Evolutionary conservation across 1,139 yeast genomes (phyloP).

Genomic region (Hyphopichia burtonii): DNA sequence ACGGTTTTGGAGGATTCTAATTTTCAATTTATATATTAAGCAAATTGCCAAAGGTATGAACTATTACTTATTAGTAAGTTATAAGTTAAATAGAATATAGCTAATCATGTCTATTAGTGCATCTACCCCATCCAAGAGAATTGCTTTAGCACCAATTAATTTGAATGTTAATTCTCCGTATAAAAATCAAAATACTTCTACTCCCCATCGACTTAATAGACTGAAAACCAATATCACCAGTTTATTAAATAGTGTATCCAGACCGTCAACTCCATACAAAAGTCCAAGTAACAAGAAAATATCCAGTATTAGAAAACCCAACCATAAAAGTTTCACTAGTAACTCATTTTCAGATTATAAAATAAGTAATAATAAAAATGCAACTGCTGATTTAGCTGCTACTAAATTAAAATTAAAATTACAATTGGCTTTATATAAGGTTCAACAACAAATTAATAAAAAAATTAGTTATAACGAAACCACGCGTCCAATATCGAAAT

Average conservation of each 20-base stretch:
- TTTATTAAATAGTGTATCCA: neutral
- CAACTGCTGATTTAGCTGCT: conserved; percentile 46
- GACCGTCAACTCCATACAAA: neutral
- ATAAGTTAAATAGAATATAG: neutral
- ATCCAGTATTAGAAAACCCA: neutral
- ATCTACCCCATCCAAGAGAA: conserved; percentile 21
- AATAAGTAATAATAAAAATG: conserved; percentile 15
- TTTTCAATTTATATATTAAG: neutral
- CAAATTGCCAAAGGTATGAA: too few relatives aligned
- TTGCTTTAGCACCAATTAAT: conserved; percentile 39
- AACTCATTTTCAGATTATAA: conserved; percentile 5
- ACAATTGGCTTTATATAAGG: conserved; percentile 76
- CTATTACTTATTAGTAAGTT: too few relatives aligned
- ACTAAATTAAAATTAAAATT: conserved; percentile 67
- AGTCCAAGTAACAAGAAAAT: neutral
- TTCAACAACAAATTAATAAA: conserved; percentile 29
- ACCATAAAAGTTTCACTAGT: conserved; percentile 3
- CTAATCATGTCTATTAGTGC: conserved; percentile 8
- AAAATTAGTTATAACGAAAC: neutral
- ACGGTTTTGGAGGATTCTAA: neutral
- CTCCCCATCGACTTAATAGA: neutral
- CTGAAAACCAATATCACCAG: neutral
- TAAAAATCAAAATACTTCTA: neutral
- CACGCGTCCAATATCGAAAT: neutral
- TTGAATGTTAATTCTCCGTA: conserved; percentile 24